Conservation (phyloP, 202 grass and related monocot genomes). For the Dendrocalamus latiflorus region DNA sequence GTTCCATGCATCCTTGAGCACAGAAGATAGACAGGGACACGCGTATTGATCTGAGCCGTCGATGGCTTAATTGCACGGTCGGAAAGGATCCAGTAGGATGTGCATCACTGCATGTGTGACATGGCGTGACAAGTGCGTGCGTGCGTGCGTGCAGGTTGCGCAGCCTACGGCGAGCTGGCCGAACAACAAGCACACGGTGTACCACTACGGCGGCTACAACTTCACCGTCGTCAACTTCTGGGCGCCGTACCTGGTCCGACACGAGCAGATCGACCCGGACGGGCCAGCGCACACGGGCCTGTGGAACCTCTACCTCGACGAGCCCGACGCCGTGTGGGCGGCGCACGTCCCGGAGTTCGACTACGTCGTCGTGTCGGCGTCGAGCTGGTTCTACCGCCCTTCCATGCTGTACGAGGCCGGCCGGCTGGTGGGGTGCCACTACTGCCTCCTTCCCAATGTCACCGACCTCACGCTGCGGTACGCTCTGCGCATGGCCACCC, state of each 20-base stretch:
- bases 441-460: conserved; percentile 38
- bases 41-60: neutral
- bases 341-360: conserved; percentile 25
- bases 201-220: conserved; percentile 39
- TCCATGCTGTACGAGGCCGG: conserved; percentile 45
- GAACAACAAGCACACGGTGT: neutral
- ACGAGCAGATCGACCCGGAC: neutral
- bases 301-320: conserved; percentile 53
- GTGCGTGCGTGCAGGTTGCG: neutral
- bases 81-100: neutral
- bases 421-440: conserved; percentile 50
- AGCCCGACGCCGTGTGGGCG: conserved; percentile 42
- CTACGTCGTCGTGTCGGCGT: conserved; percentile 46
- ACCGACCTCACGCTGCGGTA: conserved; percentile 40
- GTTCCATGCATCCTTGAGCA: neutral
- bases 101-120: neutral
- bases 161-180: conserved; percentile 6
- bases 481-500: conserved; percentile 37
- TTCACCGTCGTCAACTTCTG: conserved; percentile 51
- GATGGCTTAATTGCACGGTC: neutral
- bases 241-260: conserved; percentile 49
- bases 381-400: conserved; percentile 52
- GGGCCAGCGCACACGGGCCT: conserved; percentile 37
- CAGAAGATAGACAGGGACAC: neutral
- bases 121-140: neutral